Percentiles rank a stretch among this genome's conserved stretches.
Evolutionary conservation across 768 basidiomycete species (phyloP).

Genomic region (Termitomyces sp.): DNA sequence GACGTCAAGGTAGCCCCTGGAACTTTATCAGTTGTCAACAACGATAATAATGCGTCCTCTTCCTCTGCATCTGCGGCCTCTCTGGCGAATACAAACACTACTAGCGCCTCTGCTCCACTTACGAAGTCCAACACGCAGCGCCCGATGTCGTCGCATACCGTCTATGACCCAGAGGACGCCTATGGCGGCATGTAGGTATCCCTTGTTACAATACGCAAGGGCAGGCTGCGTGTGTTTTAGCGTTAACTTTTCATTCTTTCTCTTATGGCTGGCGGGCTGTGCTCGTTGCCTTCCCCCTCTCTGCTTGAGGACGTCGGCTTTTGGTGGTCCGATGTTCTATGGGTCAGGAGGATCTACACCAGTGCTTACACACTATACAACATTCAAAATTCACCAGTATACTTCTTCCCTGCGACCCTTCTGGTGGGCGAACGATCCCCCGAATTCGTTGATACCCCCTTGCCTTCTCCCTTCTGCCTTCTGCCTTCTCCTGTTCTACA

Average conservation of each 20-base stretch:
- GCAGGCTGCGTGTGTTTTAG: neutral
- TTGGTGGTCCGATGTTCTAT: neutral
- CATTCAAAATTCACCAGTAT: neutral
- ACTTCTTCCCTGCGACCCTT: neutral
- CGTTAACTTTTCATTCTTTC: neutral
- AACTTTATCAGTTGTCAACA: conserved; percentile 1
- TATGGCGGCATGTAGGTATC: conserved; percentile 58
- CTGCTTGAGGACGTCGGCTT: neutral
- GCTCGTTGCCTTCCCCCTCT: neutral
- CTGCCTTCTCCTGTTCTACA: neutral
- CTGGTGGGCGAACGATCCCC: conserved; percentile 12
- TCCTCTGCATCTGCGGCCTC: neutral
- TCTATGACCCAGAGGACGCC: conserved; percentile 63
- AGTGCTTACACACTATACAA: neutral
- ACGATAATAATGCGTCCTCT: neutral
- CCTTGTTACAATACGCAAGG: neutral
- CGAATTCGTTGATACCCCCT: conserved; percentile 12
- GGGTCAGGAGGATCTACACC: neutral
- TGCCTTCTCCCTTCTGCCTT: neutral
- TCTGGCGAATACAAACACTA: neutral
- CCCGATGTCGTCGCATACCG: conserved; percentile 28
- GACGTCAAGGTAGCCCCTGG: conserved; percentile 13
- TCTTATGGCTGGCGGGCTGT: conserved; percentile 1
- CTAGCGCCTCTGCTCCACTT: neutral
- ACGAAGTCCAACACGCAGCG: neutral